Conservation (phyloP, 805 yeast genomes). For the Saturnispora galanensis region DNA sequence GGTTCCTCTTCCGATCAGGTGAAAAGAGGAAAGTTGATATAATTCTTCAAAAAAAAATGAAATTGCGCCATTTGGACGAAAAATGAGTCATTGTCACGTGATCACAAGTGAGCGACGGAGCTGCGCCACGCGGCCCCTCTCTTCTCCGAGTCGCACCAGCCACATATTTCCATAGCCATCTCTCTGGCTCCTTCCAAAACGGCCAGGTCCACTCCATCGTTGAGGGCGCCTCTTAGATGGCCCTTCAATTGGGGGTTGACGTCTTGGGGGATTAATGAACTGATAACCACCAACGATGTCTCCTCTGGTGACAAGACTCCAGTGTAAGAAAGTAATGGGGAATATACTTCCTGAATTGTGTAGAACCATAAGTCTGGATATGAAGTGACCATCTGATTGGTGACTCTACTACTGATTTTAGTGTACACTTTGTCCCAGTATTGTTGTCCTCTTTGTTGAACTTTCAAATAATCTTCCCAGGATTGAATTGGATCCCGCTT, state of each 20-base stretch:
- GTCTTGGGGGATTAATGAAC: slow-evolving; percentile 82
- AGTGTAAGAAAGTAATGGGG: slow-evolving; percentile 63
- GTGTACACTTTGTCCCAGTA: slow-evolving; percentile 72
- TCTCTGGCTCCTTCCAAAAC: slow-evolving; percentile 52
- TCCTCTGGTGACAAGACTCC: slow-evolving; percentile 55
- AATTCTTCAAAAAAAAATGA: neutral
- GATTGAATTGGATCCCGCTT: slow-evolving; percentile 14
- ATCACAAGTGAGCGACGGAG: slow-evolving; percentile 34
- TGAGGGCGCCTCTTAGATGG: slow-evolving; percentile 77
- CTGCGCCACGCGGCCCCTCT: slow-evolving; percentile 58
- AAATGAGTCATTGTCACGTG: neutral
- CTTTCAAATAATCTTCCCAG: slow-evolving; percentile 13
- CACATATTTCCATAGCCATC: slow-evolving; percentile 53
- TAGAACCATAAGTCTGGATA: slow-evolving; percentile 81
- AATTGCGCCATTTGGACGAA: neutral
- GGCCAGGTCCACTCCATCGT: slow-evolving; percentile 60
- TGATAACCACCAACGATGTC: slow-evolving; percentile 66
- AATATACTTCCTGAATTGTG: slow-evolving; percentile 63
- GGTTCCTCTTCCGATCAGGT: no score
- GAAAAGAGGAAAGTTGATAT: no score
- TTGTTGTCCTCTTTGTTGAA: slow-evolving; percentile 39
- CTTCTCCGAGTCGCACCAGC: slow-evolving; percentile 35
- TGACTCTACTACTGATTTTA: slow-evolving; percentile 61
- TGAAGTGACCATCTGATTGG: slow-evolving; percentile 55
- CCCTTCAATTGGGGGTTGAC: slow-evolving; percentile 91